A percentile compares a stretch with the other conserved stretches of the same genome.
Evolutionary conservation across 495 filamentous ascomycete genomes (phyloP).

Genomic region (Neurospora pannonica): DNA sequence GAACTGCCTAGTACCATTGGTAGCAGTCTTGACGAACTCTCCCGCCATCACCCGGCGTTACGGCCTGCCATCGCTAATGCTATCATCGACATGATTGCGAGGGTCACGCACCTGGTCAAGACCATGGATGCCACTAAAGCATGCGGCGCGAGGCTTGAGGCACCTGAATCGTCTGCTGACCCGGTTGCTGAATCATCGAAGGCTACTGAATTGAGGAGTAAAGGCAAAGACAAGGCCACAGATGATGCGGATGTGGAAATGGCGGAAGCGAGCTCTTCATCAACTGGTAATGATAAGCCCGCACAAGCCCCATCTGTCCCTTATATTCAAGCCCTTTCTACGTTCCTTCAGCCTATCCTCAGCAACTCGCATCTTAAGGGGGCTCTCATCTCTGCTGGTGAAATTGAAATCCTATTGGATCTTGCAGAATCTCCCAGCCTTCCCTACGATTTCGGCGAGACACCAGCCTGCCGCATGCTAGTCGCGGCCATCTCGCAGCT

Average conservation of each 20-base stretch:
- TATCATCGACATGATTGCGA: conserved; percentile 72
- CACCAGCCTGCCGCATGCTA: conserved; percentile 53
- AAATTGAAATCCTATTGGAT: conserved; percentile 76
- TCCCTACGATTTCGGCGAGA: conserved; percentile 62
- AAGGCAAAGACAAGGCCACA: conserved; percentile 33
- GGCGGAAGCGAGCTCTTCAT: conserved; percentile 36
- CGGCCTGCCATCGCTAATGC: conserved; percentile 69
- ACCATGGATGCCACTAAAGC: conserved; percentile 55
- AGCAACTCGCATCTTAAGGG: conserved; percentile 65
- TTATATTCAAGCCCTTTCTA: conserved; percentile 63
- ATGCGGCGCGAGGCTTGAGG: conserved; percentile 72
- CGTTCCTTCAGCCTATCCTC: conserved; percentile 72
- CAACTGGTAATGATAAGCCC: not conserved
- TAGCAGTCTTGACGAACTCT: conserved; percentile 83
- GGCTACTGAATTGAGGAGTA: conserved; percentile 4
- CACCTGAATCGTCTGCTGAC: conserved; percentile 41
- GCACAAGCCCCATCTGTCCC: conserved; percentile 21
- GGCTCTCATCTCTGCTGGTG: conserved; percentile 67
- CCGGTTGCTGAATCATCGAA: conserved; percentile 22
- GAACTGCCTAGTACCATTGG: conserved; percentile 60
- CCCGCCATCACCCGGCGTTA: conserved; percentile 82
- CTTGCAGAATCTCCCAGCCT: conserved; percentile 71
- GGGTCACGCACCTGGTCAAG: conserved; percentile 61
- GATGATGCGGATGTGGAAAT: conserved; percentile 48
- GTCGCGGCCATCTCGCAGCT: conserved; percentile 66